Evolutionary conservation across 768 basidiomycete genomes (phyloP).

Genomic region (Lentinula sp.): DNA sequence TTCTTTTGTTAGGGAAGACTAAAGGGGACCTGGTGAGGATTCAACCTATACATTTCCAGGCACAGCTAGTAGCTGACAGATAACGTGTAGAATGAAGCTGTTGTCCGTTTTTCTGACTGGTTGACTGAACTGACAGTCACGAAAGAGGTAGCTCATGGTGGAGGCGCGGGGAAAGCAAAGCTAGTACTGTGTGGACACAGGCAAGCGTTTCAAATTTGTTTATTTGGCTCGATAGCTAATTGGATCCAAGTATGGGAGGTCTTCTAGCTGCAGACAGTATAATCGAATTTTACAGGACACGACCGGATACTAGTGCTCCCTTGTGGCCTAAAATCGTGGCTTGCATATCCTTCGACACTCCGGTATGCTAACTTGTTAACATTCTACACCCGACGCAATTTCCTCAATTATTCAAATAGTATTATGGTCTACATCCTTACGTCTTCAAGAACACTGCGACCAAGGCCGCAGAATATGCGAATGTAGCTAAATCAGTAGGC

Average conservation of each 20-base stretch:
- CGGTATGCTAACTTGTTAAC: slow-evolving; percentile 44
- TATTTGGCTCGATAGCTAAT: background rate
- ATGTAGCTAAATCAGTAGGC: slow-evolving; percentile 57
- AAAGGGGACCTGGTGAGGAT: slow-evolving; percentile 79
- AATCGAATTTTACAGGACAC: slow-evolving; percentile 60
- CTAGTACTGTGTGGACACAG: slow-evolving; percentile 90
- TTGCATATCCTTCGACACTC: slow-evolving; percentile 85
- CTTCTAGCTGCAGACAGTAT: slow-evolving; percentile 82
- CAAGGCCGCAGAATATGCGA: slow-evolving; percentile 67
- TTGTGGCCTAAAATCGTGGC: slow-evolving; percentile 89
- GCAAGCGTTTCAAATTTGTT: slow-evolving; percentile 26
- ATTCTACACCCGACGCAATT: background rate
- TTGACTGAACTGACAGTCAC: slow-evolving; percentile 84
- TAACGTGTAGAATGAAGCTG: slow-evolving; percentile 60
- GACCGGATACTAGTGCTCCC: slow-evolving; percentile 58
- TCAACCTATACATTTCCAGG: slow-evolving; percentile 7
- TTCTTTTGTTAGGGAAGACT: slow-evolving; percentile 41
- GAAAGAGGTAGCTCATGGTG: slow-evolving; percentile 69
- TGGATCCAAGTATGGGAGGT: slow-evolving; percentile 76
- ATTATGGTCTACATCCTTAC: slow-evolving; percentile 78
- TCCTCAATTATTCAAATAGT: slow-evolving; percentile 38
- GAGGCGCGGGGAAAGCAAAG: slow-evolving; percentile 74
- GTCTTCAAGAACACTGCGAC: slow-evolving; percentile 82
- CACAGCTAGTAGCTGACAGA: background rate
- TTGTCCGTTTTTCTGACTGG: slow-evolving; percentile 88